Conservation (phyloP, 768 basidiomycete genomes). For the Lepiota brunneoincarnata region DNA sequence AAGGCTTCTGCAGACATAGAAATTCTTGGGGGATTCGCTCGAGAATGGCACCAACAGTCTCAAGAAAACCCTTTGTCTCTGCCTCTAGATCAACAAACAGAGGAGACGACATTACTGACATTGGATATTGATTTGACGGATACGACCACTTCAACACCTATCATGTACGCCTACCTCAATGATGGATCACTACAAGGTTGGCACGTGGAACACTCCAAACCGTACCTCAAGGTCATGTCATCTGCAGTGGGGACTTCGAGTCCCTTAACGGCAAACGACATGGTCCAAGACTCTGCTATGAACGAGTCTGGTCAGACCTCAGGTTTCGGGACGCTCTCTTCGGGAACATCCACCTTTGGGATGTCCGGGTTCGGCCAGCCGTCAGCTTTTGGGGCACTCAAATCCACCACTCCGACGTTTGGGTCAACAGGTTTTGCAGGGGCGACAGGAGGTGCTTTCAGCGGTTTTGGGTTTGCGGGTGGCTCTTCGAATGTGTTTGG, state of each 20-base stretch:
- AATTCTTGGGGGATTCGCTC: conserved; percentile 37
- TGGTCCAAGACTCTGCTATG: conserved; percentile 5
- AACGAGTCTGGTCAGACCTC: conserved; percentile 17
- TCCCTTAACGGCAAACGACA: not conserved
- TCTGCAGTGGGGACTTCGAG: conserved; percentile 14
- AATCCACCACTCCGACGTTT: conserved; percentile 14
- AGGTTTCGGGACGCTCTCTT: conserved; percentile 19
- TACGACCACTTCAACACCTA: conserved; percentile 40
- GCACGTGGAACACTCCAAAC: conserved; percentile 59
- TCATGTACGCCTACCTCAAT: conserved; percentile 73
- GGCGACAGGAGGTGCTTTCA: conserved; percentile 25
- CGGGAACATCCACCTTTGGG: conserved; percentile 25
- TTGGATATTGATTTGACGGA: conserved; percentile 68
- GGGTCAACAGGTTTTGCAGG: conserved; percentile 25
- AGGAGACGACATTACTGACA: conserved; percentile 67
- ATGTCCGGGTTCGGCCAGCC: conserved; percentile 30
- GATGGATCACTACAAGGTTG: conserved; percentile 78
- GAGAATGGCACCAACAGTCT: conserved; percentile 46
- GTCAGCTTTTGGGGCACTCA: conserved; percentile 2
- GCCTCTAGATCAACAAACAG: conserved; percentile 64
- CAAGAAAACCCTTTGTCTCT: conserved; percentile 55
- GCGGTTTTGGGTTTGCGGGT: not conserved
- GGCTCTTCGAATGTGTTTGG: conserved; percentile 19
- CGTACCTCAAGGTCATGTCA: conserved; percentile 56
- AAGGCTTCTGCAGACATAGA: conserved; percentile 46